Conservation (phyloP, 2,329 filamentous ascomycete species). For the Alternaria solani region DNA sequence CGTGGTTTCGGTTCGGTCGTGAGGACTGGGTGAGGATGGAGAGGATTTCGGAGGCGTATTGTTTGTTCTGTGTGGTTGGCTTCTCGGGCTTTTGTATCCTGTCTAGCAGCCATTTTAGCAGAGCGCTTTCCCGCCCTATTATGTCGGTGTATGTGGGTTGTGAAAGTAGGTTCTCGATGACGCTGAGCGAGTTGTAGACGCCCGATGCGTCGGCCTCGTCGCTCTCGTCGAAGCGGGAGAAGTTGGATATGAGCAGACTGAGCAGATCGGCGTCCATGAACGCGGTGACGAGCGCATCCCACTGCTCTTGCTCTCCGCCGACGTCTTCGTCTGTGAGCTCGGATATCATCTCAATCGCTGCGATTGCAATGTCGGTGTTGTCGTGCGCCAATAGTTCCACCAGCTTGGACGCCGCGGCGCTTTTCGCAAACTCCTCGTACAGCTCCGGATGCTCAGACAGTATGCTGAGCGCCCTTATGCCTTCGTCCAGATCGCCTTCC, state of each 20-base stretch:
- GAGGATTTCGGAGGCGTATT: slow-evolving; percentile 91
- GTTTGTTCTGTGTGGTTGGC: slow-evolving; percentile 85
- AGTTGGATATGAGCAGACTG: slow-evolving; percentile 77
- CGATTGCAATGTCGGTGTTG: slow-evolving; percentile 96
- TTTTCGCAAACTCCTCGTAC: slow-evolving; percentile 79
- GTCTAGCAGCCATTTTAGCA: slow-evolving; percentile 79
- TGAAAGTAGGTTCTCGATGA: slow-evolving; percentile 87
- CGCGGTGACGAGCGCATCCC: slow-evolving; percentile 74
- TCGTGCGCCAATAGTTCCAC: slow-evolving; percentile 89
- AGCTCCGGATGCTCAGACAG: slow-evolving; percentile 85
- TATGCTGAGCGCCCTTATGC: slow-evolving; percentile 86
- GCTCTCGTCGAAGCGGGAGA: slow-evolving; percentile 79
- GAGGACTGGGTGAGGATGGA: slow-evolving; percentile 87
- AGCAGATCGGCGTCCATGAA: slow-evolving; percentile 73
- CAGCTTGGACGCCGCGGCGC: slow-evolving; percentile 76
- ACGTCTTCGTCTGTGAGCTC: slow-evolving; percentile 96
- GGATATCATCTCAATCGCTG: slow-evolving; percentile 84
- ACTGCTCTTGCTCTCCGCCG: slow-evolving; percentile 78
- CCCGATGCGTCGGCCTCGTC: slow-evolving; percentile 78
- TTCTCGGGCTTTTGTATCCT: slow-evolving; percentile 75
- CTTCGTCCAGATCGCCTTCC: slow-evolving; percentile 88
- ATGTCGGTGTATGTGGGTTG: slow-evolving; percentile 72
- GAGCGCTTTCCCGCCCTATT: slow-evolving; percentile 71
- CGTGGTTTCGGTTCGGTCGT: slow-evolving; percentile 66
- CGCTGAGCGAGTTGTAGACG: slow-evolving; percentile 81